Evolutionary conservation across 345 rosid species (phyloP), one percentile per base, ranked within the genome.

Genomic region (Turnera subulata): DNA sequence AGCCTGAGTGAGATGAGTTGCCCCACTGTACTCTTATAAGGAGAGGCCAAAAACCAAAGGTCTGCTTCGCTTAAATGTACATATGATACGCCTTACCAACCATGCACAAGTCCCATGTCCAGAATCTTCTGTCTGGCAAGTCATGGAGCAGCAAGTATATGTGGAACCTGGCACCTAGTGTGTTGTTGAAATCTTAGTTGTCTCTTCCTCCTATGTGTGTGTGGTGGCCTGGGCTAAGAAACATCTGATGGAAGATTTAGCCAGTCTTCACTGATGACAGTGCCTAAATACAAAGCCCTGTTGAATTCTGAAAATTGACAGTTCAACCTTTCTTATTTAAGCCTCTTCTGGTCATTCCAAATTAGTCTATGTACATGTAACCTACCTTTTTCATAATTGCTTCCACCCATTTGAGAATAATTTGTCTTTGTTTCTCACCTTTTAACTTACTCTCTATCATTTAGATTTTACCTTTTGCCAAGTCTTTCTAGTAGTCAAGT

Each of bases 71-170:
- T 49, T 5, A 24, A 46, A 18, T 32, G 19, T 13, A 62, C 50
- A 22, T 5, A 51, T 12, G 32, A 44, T 53, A 33, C 58, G 50
- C 13, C 18, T 49, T 50, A 61, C 52, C 73, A 62, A 68, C 63
- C 63, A 37, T 11, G 19, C 57, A 49, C 20, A 21, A 48, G 1
- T 19, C 29, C 43, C 45, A 17, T 59, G 24, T 39, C 54, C 55
- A 22, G 24, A 9, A 29, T 32, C 46, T 63, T 22, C 37, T 46
- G 66, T 16, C 35, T 29, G 35, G 35, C 35, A 29, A n/a, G 35
- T 8, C 8, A 29, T 3, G 35, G 5, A 29, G 35, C 35, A 29
- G 35, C 35, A 29, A 29, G 8, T 4, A 29, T 29, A 29, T 29
- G 35, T 29, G 35, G 35, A 29, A 29, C 4, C 35, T 29, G 35